Conservation (phyloP, 2,329 filamentous ascomycete genomes). For the Rhynchosporium graminicola region DNA sequence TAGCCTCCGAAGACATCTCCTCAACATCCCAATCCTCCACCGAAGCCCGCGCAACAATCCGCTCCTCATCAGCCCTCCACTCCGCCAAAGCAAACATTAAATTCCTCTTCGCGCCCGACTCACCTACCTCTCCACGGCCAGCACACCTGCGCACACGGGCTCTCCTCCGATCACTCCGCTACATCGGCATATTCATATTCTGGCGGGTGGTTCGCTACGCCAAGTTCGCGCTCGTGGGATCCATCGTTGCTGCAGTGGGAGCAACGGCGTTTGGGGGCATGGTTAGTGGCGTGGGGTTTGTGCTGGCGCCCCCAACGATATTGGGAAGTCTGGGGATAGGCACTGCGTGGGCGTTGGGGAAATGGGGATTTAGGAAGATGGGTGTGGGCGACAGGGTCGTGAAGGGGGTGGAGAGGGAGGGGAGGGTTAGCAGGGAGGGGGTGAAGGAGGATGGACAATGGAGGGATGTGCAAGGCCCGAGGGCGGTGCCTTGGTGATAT, state of each 20-base stretch:
- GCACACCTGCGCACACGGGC: slow-evolving; percentile 38
- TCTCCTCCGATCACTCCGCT: slow-evolving; percentile 37
- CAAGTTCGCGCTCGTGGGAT: slow-evolving; percentile 39
- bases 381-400: slow-evolving; percentile 32
- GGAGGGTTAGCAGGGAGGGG: slow-evolving; percentile 26
- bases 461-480: slow-evolving; percentile 38
- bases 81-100: slow-evolving; percentile 36
- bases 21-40: slow-evolving; percentile 27
- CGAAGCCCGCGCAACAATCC: slow-evolving; percentile 34
- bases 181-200: slow-evolving; percentile 38
- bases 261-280: slow-evolving; percentile 37
- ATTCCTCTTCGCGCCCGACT: slow-evolving; percentile 37
- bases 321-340: slow-evolving; percentile 35
- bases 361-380: slow-evolving; percentile 40
- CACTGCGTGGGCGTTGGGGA: slow-evolving; percentile 36
- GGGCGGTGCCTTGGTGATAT: slow-evolving; percentile 37
- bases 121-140: slow-evolving; percentile 32
- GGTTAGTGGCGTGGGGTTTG: slow-evolving; percentile 36
- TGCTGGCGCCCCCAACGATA: slow-evolving; percentile 39
- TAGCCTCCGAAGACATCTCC: slow-evolving; percentile 8
- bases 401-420: slow-evolving; percentile 27
- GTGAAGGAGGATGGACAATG: slow-evolving; percentile 37
- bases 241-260: slow-evolving; percentile 36
- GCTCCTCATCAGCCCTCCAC: slow-evolving; percentile 35
- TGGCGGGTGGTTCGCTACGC: slow-evolving; percentile 41